These are phyloP conservation scores for Chalara sp. DNA, from an alignment of 2,329 filamentous ascomycete genomes.

Conservation along the genomic window DNA sequence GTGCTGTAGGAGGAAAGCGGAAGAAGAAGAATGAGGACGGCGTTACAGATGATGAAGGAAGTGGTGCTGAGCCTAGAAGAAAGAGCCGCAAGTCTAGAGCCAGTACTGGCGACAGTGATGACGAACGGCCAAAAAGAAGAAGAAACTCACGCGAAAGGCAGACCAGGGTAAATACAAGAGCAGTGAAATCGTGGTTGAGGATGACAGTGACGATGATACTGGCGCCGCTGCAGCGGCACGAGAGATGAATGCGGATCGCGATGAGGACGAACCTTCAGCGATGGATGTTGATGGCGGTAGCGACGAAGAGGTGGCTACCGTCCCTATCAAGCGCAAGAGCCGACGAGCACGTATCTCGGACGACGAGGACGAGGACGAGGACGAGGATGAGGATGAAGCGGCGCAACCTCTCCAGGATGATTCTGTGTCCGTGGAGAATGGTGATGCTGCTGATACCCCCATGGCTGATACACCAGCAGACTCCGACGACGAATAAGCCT, in stretches of 20 bases:
- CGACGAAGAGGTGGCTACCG: conserved; percentile 21
- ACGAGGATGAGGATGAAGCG: conserved; percentile 6
- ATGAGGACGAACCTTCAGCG: conserved; percentile 12
- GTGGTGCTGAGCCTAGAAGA: conserved; percentile 19
- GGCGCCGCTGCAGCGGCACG: conserved; percentile 21
- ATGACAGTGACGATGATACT: conserved; percentile 26
- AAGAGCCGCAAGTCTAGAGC: conserved; percentile 15
- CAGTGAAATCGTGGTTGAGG: conserved; percentile 29
- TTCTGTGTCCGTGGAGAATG: conserved; percentile 21
- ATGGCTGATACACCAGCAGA: conserved; percentile 19
- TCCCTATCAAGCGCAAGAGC: conserved; percentile 18
- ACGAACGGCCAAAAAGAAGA: conserved; percentile 31
- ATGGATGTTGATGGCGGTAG: conserved; percentile 11
- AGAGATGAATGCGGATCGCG: conserved; percentile 22
- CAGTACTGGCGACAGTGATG: conserved; percentile 24
- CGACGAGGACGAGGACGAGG: conserved; percentile 25
- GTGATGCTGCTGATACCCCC: conserved; percentile 21
- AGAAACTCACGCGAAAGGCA: conserved; percentile 25
- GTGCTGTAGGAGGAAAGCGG: conserved; percentile 34
- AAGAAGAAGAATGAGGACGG: conserved; percentile 32
- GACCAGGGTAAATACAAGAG: conserved; percentile 25
- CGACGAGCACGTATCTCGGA: conserved; percentile 22
- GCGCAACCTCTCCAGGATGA: conserved; percentile 12
- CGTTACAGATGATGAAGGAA: conserved; percentile 26
- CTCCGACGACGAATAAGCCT: conserved; percentile 17